phyloP scores from a whole-genome alignment of 2,329 filamentous ascomycete genomes.

The Tolypocladium amazonense region DNA sequence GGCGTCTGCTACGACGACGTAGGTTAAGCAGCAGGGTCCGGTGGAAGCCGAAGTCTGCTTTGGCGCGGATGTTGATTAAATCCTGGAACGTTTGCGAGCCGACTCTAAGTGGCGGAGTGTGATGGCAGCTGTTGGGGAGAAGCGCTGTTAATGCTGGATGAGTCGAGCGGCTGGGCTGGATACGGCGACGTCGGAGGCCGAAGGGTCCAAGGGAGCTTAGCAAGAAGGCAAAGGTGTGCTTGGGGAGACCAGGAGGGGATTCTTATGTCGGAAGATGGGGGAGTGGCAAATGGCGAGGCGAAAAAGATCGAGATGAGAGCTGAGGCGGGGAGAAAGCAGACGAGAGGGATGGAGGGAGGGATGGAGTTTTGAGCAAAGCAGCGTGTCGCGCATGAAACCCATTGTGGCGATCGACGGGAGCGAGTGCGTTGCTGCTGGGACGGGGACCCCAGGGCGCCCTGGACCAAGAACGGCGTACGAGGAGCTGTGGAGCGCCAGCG shows the following conservation, averaged over 20 bases:
- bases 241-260: background rate
- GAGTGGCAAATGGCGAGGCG: constrained; percentile 1
- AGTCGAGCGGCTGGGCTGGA: background rate
- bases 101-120: background rate
- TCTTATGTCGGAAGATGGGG: background rate
- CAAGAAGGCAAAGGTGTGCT: background rate
- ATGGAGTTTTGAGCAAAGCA: constrained; percentile 18
- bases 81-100: background rate
- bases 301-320: constrained; percentile 1
- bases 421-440: constrained; percentile 11
- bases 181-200: background rate
- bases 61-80: background rate
- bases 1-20: background rate
- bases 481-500: background rate
- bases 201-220: background rate
- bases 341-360: constrained; percentile 11
- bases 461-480: background rate
- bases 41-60: background rate
- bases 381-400: constrained; percentile 20
- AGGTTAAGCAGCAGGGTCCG: background rate
- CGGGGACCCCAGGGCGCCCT: background rate
- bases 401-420: constrained; percentile 20
- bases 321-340: background rate
- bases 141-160: background rate
- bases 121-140: background rate